Evolutionary conservation across 208 protist genomes (phyloP).

Genomic region (Acanthamoeba lenticulata): DNA sequence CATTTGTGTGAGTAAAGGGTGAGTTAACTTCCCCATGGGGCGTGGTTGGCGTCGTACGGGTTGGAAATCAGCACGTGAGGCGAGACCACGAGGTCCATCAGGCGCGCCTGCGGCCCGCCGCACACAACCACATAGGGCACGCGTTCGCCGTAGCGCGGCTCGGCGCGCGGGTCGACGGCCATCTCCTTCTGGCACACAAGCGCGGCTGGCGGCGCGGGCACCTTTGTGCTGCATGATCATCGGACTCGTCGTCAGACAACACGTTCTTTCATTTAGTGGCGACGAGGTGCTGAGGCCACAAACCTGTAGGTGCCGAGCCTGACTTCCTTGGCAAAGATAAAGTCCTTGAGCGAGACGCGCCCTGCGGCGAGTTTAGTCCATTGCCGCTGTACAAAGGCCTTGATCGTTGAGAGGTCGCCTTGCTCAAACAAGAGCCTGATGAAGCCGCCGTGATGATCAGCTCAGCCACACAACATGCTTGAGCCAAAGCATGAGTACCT

Average conservation of each 20-base stretch:
- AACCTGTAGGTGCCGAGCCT: slow-evolving; percentile 76
- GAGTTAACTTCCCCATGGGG: background rate
- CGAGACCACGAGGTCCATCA: slow-evolving; percentile 86
- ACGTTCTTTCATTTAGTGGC: background rate
- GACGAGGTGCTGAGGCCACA: too few species aligned
- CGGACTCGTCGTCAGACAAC: too few species aligned
- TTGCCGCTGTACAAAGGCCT: slow-evolving; percentile 84
- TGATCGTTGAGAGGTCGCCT: slow-evolving; percentile 84
- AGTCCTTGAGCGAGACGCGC: slow-evolving; percentile 83
- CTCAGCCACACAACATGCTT: background rate
- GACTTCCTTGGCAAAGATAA: slow-evolving; percentile 89
- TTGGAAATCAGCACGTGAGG: slow-evolving; percentile 72
- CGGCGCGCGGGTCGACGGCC: slow-evolving; percentile 79
- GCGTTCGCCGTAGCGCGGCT: slow-evolving; percentile 76
- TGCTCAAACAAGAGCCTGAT: slow-evolving; percentile 86
- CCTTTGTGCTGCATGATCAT: background rate
- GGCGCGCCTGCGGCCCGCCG: slow-evolving; percentile 75
- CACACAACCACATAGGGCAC: slow-evolving; percentile 89
- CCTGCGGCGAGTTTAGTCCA: slow-evolving; percentile 80
- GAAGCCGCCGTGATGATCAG: slow-evolving; percentile 3
- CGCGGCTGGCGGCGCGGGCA: slow-evolving; percentile 72
- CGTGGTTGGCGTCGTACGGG: background rate
- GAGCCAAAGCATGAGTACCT: background rate
- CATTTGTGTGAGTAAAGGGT: background rate
- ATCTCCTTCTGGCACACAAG: slow-evolving; percentile 73